A percentile compares a stretch with the other conserved stretches of the same genome.
Evolutionary conservation across 257 asterid genomes (phyloP).

Genomic region (Schizonepeta tenuifolia): DNA sequence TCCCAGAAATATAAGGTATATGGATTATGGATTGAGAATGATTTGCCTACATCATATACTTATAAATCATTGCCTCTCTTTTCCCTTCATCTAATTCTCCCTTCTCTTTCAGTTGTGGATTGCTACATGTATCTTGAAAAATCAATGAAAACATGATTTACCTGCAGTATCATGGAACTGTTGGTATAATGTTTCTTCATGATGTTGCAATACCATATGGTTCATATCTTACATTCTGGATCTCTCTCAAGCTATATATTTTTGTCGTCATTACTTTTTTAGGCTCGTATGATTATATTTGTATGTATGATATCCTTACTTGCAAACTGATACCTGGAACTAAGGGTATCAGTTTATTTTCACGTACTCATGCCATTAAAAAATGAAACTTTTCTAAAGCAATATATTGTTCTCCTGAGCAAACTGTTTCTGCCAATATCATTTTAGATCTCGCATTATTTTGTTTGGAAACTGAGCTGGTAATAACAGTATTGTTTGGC

Average conservation of each 20-base stretch:
- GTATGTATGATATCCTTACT: not conserved
- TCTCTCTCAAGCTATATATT: not conserved
- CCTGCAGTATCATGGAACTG: not conserved
- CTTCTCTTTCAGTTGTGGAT: not conserved
- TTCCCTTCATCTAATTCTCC: not conserved
- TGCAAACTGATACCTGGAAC: constrained; percentile 20
- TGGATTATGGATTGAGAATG: not conserved
- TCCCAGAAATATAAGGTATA: not conserved
- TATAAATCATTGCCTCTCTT: not conserved
- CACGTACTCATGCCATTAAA: not conserved
- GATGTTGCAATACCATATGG: not conserved
- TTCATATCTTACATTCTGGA: not conserved
- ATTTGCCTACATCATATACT: not conserved
- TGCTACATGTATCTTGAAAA: not conserved
- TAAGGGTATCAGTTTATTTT: not conserved
- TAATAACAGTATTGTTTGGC: constrained; percentile 26
- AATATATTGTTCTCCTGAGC: not conserved
- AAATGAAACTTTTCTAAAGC: not conserved
- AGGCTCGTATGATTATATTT: constrained; percentile 7
- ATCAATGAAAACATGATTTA: not conserved
- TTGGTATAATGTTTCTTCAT: constrained; percentile 9
- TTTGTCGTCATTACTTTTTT: not conserved
- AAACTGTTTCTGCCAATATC: not conserved
- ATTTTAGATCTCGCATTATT: constrained; percentile 14
- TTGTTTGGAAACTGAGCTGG: constrained; percentile 19